Base-by-base conservation (phyloP, 2,329 filamentous ascomycete species). In the Cytospora piceicola region DNA sequence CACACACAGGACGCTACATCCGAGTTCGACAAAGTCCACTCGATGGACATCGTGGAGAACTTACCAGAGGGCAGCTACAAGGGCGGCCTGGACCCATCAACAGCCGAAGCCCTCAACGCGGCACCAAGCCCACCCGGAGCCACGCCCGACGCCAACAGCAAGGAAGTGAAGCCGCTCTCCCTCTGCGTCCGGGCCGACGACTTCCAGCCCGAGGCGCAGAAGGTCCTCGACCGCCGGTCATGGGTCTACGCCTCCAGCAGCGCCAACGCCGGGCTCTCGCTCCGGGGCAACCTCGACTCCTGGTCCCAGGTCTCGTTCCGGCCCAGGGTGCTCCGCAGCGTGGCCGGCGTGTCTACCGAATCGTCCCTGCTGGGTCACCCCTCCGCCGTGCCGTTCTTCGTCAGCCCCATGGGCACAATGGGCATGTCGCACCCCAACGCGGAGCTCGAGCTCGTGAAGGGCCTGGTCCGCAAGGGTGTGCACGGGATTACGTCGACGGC, bases 201-300 rank as follows among this genome's bases (percentile, higher is more conserved):
- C 82, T 92, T 68, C 87, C 87, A 59, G 30, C 53, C 68, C 5
- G 73, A 71, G 7, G 75, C 75, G 1, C 82, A 84, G 70, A 80
- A 82, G 62, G 76, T 91, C 17, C 90, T 91, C 72, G 84, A 83
- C 58, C 86, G 85, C 59, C 90, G 87, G 1, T 83, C 87, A 22
- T 73, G 70, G 65, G 67, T 72, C 4, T 77, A 74, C 69, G 67
- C 70, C 29, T 71, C 73, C 11, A 73, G 71, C 60, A 73, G 71
- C 4, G 71, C 74, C 29, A 73, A 74, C 68, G 67, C 73, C 12
- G 73, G 72, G 8, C 70, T 71, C 29, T 73, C 75, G n/a, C 58
- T 76, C 36, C 67, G 63, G n/a, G 69, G 39, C 22, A 76, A 77
- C 65, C 63, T 75, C 15, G 69, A 68, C 15, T 65, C 66, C 9